Evolutionary conservation across 2,329 filamentous ascomycete species (phyloP).

Genomic region (Magnaporthales sp.): DNA sequence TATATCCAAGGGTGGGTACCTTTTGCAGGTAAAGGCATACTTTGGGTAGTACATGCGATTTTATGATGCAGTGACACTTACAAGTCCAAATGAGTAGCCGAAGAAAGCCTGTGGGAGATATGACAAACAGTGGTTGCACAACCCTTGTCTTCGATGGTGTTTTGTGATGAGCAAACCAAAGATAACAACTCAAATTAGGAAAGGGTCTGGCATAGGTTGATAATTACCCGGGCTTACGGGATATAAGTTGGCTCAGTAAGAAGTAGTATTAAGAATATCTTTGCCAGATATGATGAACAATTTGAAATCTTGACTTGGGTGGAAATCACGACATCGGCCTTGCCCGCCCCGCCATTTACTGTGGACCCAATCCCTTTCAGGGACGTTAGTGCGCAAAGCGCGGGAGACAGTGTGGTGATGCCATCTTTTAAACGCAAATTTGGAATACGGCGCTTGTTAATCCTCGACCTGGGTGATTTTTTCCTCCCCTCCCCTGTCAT

Average conservation of each 20-base stretch:
- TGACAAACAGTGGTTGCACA: not conserved
- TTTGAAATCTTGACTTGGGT: not conserved
- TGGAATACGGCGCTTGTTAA: no score
- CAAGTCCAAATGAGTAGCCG: not conserved
- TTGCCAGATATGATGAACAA: no score
- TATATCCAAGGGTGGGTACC: no score
- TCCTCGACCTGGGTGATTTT: no score
- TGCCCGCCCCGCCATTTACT: not conserved
- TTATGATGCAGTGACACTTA: not conserved
- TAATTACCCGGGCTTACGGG: not conserved
- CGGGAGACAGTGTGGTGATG: no score
- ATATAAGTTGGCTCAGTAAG: no score
- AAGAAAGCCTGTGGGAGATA: not conserved
- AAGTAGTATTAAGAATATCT: no score
- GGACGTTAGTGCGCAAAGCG: not conserved
- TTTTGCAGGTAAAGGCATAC: not conserved
- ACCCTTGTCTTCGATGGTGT: not conserved
- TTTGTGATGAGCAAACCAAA: not conserved
- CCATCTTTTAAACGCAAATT: no score
- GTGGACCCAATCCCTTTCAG: not conserved
- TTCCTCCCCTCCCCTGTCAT: no score
- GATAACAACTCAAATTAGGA: not conserved
- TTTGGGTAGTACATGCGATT: not conserved
- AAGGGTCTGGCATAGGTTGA: not conserved
- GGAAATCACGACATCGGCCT: not conserved